Conservation (phyloP, 2,329 filamentous ascomycete genomes). For the Pyricularia sp. region DNA sequence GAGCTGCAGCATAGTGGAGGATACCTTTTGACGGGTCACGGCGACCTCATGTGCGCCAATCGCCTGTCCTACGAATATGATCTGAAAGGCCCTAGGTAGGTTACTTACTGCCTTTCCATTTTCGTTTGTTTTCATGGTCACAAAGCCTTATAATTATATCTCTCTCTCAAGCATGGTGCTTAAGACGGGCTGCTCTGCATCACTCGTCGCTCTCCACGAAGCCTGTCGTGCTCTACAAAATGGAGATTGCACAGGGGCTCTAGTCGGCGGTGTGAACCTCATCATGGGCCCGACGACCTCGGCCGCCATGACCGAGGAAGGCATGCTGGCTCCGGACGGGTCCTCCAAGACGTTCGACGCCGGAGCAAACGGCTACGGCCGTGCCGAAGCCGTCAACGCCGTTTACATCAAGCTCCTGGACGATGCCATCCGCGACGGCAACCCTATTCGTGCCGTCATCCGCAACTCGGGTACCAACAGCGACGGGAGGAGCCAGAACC, state of each 20-base stretch:
- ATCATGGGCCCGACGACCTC: background rate
- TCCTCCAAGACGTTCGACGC: constrained; percentile 7
- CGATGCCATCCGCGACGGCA: constrained; percentile 28
- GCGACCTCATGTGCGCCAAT: constrained; percentile 5
- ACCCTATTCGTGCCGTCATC: constrained; percentile 22
- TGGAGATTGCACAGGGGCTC: constrained; percentile 11
- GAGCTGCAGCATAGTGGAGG: constrained; percentile 14
- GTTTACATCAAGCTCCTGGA: constrained; percentile 30
- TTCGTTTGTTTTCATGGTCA: background rate
- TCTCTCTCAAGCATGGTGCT: constrained; percentile 21
- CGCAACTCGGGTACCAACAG: constrained; percentile 19
- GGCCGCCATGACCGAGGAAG: background rate
- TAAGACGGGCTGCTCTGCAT: constrained; percentile 35
- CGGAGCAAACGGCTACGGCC: constrained; percentile 30
- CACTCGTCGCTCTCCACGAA: constrained; percentile 29
- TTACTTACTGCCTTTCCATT: background rate
- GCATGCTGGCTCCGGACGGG: background rate
- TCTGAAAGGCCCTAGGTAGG: background rate
- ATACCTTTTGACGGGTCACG: constrained; percentile 17
- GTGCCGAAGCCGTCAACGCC: constrained; percentile 31
- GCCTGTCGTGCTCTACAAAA: constrained; percentile 19
- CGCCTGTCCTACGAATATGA: constrained; percentile 1
- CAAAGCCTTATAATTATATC: background rate
- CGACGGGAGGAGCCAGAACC: constrained; percentile 25
- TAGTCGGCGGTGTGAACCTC: constrained; percentile 14